phyloP scores from a whole-genome alignment of 1,139 yeast genomes.

The Williopsis jadinii region DNA sequence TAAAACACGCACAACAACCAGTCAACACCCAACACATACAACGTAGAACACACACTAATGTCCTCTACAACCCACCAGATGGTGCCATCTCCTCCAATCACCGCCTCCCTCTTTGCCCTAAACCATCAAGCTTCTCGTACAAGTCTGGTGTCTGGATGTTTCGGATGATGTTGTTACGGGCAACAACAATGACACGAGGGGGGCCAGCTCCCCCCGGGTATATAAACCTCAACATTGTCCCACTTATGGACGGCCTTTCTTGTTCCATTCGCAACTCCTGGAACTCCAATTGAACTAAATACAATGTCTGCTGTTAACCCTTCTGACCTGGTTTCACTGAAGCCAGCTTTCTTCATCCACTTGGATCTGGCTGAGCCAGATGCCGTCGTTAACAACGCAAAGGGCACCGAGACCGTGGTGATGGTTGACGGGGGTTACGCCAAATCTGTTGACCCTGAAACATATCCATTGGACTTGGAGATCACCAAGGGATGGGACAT shows the following conservation, averaged over 20 bases:
- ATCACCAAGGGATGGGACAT: slow-evolving; percentile 40
- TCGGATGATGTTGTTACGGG: no score
- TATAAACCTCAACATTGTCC: not conserved
- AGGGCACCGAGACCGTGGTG: slow-evolving; percentile 20
- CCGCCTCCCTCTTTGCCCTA: no score
- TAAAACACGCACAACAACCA: no score
- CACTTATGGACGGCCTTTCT: not conserved
- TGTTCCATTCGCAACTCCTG: not conserved
- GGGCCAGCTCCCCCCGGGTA: no score
- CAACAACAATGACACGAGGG: no score
- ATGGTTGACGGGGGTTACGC: slow-evolving; percentile 27
- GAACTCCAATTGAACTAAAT: no score
- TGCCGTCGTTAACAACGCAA: slow-evolving; percentile 17
- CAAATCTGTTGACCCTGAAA: slow-evolving; percentile 25
- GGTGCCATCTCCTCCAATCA: no score
- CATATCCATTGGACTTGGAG: slow-evolving; percentile 28
- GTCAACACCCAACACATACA: no score
- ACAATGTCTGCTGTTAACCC: not conserved
- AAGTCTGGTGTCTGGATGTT: no score
- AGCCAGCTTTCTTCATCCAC: slow-evolving; percentile 31
- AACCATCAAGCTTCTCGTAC: no score
- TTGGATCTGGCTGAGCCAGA: slow-evolving; percentile 25
- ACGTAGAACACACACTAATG: no score
- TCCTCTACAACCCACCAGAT: no score
- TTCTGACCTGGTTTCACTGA: slow-evolving; percentile 15